phyloP scores from a whole-genome alignment of 495 filamentous ascomycete genomes.

The Geopyxis carbonaria region DNA sequence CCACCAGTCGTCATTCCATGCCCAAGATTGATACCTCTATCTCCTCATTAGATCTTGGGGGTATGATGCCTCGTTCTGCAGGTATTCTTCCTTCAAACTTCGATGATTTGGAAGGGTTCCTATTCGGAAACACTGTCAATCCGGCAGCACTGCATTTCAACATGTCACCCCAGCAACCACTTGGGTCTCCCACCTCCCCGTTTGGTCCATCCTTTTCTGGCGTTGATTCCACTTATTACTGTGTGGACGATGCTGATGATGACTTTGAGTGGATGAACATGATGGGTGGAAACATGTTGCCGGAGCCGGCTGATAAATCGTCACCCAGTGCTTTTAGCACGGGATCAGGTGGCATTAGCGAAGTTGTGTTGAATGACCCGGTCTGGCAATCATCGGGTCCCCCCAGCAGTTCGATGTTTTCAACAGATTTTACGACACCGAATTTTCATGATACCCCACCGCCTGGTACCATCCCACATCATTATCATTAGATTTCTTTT shows the following conservation, averaged over 20 bases:
- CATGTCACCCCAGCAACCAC: slow-evolving; percentile 46
- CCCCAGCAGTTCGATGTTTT: slow-evolving; percentile 3
- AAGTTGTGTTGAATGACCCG: slow-evolving; percentile 63
- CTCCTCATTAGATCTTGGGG: slow-evolving; percentile 25
- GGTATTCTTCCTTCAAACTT: slow-evolving; percentile 36
- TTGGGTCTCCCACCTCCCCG: slow-evolving; percentile 55
- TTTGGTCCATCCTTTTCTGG: slow-evolving; percentile 52
- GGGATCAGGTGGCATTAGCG: slow-evolving; percentile 78
- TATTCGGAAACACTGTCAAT: slow-evolving; percentile 75
- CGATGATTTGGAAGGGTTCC: slow-evolving; percentile 59
- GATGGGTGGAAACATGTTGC: slow-evolving; percentile 60
- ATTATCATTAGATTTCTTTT: slow-evolving; percentile 16
- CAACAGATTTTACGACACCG: slow-evolving; percentile 22
- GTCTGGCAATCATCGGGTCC: slow-evolving; percentile 11
- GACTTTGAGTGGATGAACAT: slow-evolving; percentile 71
- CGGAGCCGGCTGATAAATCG: slow-evolving; percentile 58
- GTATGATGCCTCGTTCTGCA: slow-evolving; percentile 26
- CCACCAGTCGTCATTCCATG: slow-evolving; percentile 23
- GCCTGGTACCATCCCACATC: slow-evolving; percentile 39
- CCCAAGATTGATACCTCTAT: slow-evolving; percentile 25
- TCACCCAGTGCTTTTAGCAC: slow-evolving; percentile 91
- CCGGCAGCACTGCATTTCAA: slow-evolving; percentile 88
- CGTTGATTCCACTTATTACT: slow-evolving; percentile 27
- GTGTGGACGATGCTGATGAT: slow-evolving; percentile 52
- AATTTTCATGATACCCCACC: slow-evolving; percentile 43